Conservation (phyloP, 208 protist genomes). For the Leishmania amazonensis region DNA sequence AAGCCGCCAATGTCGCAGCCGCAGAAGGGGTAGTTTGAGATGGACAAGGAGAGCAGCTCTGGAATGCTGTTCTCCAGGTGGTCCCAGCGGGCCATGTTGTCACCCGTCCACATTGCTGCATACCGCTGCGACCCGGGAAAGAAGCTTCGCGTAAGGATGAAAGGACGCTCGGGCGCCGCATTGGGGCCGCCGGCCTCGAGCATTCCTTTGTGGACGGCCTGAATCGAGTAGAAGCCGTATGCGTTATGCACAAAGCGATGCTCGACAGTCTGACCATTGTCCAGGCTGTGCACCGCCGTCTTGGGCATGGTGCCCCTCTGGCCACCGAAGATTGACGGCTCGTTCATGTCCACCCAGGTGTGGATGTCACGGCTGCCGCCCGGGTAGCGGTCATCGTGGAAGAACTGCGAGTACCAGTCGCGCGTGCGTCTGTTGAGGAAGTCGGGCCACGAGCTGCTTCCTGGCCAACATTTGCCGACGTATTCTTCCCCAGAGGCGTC, state of each 20-base stretch:
- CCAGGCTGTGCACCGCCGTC: conserved; percentile 84
- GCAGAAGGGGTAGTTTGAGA: conserved; percentile 96
- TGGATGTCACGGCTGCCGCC: conserved; percentile 92
- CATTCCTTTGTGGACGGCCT: conserved; percentile 91
- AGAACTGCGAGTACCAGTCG: conserved; percentile 93
- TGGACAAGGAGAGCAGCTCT: conserved; percentile 95
- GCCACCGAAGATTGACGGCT: conserved; percentile 97
- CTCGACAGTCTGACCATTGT: conserved; percentile 66
- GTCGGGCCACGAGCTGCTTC: conserved; percentile 92
- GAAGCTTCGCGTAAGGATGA: conserved; percentile 98
- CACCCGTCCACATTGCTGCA: conserved; percentile 98
- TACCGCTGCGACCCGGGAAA: conserved; percentile 98
- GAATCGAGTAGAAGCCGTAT: conserved; percentile 94
- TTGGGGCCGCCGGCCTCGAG: conserved; percentile 51
- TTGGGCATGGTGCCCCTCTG: conserved; percentile 95
- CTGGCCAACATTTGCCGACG: conserved; percentile 98
- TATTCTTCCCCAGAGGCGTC: conserved; percentile 71
- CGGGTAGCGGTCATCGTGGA: conserved; percentile 89
- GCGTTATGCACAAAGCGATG: conserved; percentile 99
- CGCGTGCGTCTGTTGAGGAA: conserved; percentile 93
- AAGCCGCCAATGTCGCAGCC: conserved; percentile 99
- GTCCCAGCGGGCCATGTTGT: conserved; percentile 97
- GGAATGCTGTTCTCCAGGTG: conserved; percentile 95
- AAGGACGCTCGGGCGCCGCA: conserved; percentile 85
- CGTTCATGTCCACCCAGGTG: conserved; percentile 99